Base-by-base conservation (phyloP, 805 yeast genomes). In the Lachancea sp. region DNA sequence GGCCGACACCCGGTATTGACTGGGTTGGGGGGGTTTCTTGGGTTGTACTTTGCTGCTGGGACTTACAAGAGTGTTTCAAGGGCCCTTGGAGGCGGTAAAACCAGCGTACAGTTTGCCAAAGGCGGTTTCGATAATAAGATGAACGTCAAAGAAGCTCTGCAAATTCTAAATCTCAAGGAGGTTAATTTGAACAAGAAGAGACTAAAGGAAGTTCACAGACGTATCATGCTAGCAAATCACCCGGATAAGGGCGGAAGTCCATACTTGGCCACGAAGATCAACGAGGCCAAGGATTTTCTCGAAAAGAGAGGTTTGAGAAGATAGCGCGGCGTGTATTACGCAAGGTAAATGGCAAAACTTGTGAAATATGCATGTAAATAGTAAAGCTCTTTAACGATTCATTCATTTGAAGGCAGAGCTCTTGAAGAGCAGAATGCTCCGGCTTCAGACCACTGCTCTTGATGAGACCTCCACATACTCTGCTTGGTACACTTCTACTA, bases 241-340 rank as follows among this genome's bases (percentile, higher is more conserved):
- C 97, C 97, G 13, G 97, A 88, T 67, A 83, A 83, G 61, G 97
- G 97, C 34, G 97, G 97, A 5, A 83, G 94, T 5, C 84, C 94
- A 34, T 86, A 76, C 56, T 61, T 88, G 62, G 96, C 96, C 36
- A 83, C 94, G 36, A 88, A 88, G 69, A 85, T 88, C 50, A 88
- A 88, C 60, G 95, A 88, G 67, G 96, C 97, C 28, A 82, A 83
- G 57, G 87, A 81, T 39, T 60, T 57, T 33, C 42, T 61, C 32
- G 59, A 58, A 37, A 60, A 60, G 44, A 58, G 56, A 34, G 65
- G 58, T 16, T 37, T 54, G 33, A 46, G 52, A 28, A 52, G 52
- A 32, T 52, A 34, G 40, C 15, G 36, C 25, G 8, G 25, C 11
- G 8, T 22, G 23, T 9, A 20, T 17, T 16, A 22, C n/a, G n/a